Evolutionary conservation across 2,329 filamentous ascomycete genomes (phyloP), one percentile per base, ranked within the genome.

Genomic region (Alternaria solani): DNA sequence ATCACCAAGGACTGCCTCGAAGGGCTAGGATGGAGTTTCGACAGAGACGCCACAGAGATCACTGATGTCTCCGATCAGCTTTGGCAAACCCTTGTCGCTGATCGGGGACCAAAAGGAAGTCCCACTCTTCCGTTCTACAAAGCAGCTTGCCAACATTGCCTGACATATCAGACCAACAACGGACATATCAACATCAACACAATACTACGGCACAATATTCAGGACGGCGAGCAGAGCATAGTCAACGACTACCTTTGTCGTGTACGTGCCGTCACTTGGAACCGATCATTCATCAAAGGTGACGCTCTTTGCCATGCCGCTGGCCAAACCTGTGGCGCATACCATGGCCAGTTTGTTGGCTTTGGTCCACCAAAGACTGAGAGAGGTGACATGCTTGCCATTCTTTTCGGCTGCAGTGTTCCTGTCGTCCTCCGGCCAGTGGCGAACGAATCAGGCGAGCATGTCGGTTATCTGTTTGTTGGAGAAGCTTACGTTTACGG

Each of bases 401-500:
- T 36, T 16, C 0, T 36, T 0, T 36, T 16, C 14, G 32, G 32
- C 0, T 0, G 32, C 1, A 36, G 32, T 2, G 32, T 36, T 36
- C 32, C 32, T 0, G 32, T 36, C 2, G 1, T 36, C 0, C 6
- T 36, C 1, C 12, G 32, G 2, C 32, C 32, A 0, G 14, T 12
- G 0, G 14, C 14, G 5, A 36, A 1, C 0, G 14, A 12, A 11
- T 16, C 32, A 2, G 14, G 32, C 14, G 32, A 36, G 0, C 32
- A 36, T 5, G 11, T 16, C 14, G 32, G 32, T 6, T 36, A 36
- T 36, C 32, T 6, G 0, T 36, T 36, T 12, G 14, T 36, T 0
- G 14, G 32, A 5, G 32, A 36, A 12, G 14, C 32, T 16, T 36
- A 36, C 14, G 14, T 36, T 2, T 36, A 36, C 14, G 32, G 32